Conservation (phyloP, 2,329 filamentous ascomycete species). For the Trichoderma hamatum region DNA sequence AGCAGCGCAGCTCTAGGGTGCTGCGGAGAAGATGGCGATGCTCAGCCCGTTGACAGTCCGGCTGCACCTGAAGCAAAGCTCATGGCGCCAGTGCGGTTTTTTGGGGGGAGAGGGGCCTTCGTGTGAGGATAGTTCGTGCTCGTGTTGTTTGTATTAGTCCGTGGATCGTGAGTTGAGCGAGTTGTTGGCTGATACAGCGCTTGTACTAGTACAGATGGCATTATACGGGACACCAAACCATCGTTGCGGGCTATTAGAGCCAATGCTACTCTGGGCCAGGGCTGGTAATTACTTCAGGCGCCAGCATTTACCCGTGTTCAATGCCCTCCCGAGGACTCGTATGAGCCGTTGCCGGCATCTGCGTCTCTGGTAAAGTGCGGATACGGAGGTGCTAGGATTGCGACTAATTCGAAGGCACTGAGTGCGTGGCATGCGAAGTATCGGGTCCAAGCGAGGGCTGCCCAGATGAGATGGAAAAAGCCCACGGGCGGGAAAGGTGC, state of each 20-base stretch:
- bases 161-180: neutral
- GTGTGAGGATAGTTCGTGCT: neutral
- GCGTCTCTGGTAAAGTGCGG: slow-evolving; percentile 25
- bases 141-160: neutral
- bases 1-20: neutral
- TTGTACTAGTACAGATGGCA: neutral
- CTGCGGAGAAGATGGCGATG: neutral
- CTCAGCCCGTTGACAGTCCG: neutral
- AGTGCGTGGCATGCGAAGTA: neutral
- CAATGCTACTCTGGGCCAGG: slow-evolving; percentile 14
- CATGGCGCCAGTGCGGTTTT: neutral
- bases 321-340: slow-evolving; percentile 9
- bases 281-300: slow-evolving; percentile 18
- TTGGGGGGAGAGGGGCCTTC: neutral
- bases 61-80: neutral
- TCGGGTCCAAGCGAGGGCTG: slow-evolving; percentile 6
- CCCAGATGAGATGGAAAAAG: neutral
- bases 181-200: neutral
- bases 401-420: neutral
- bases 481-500: neutral
- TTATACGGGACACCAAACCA: neutral
- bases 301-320: slow-evolving; percentile 12
- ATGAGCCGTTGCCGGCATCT: slow-evolving; percentile 1
- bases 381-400: neutral
- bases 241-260: neutral